phyloP scores from a whole-genome alignment of 257 asterid species.

The Solanum pinnatisectum region DNA sequence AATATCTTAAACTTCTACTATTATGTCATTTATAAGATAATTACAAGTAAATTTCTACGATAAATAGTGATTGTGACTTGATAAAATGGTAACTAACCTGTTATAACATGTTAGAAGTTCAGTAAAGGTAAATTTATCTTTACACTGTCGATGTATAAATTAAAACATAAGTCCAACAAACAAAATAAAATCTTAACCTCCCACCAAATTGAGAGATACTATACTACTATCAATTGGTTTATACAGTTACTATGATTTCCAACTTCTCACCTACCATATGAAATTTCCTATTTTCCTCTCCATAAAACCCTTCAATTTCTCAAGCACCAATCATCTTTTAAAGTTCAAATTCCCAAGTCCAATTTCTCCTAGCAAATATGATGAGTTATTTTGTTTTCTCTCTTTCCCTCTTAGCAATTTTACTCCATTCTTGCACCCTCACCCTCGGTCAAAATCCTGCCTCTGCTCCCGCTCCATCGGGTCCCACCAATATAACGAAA shows the following conservation, averaged over 20 bases:
- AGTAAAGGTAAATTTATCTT: neutral
- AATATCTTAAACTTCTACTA: neutral
- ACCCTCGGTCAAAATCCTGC: slow-evolving; percentile 40
- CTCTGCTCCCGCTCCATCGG: slow-evolving; percentile 53
- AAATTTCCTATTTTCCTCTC: slow-evolving; percentile 4
- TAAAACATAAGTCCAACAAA: neutral
- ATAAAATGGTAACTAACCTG: neutral
- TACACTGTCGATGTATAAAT: neutral
- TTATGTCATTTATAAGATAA: neutral
- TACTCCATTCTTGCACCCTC: slow-evolving; percentile 24
- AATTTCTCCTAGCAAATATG: neutral
- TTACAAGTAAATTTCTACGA: neutral
- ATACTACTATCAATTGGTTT: neutral
- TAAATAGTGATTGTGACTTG: neutral
- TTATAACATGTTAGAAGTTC: neutral
- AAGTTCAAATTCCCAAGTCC: neutral
- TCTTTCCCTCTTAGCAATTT: slow-evolving; percentile 5
- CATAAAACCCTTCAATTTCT: slow-evolving; percentile 28
- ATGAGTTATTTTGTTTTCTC: slow-evolving; percentile 24
- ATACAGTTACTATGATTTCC: slow-evolving; percentile 8
- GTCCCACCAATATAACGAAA: slow-evolving; percentile 68
- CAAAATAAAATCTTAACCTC: neutral
- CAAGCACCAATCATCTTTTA: neutral
- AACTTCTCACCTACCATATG: slow-evolving; percentile 32
- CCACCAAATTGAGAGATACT: neutral